A percentile compares a stretch with the other conserved stretches of the same genome.
Evolutionary conservation across 306 rosid genomes (phyloP).

Genomic region (Luffa acutangula): DNA sequence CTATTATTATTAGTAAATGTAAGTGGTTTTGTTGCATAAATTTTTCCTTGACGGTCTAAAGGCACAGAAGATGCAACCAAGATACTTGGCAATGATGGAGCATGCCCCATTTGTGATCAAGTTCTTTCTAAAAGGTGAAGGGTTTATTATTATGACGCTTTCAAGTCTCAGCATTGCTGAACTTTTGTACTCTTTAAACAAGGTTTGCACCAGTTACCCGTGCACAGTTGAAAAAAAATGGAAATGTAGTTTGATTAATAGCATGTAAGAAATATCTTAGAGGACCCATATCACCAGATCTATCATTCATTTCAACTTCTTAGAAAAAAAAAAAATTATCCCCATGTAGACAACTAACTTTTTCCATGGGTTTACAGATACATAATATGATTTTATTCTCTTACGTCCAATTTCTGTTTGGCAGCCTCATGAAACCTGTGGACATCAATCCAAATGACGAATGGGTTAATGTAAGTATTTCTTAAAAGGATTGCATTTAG

Average conservation of each 20-base stretch:
- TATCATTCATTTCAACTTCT: constrained; percentile 2
- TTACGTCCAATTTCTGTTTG: constrained; percentile 19
- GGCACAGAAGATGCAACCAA: constrained; percentile 96
- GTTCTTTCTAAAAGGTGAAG: constrained; percentile 93
- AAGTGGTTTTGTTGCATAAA: neutral
- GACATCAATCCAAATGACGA: constrained; percentile 91
- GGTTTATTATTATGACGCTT: constrained; percentile 2
- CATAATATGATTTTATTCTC: neutral
- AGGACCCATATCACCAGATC: neutral
- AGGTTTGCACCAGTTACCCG: neutral
- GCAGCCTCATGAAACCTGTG: constrained; percentile 93
- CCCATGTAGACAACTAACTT: neutral
- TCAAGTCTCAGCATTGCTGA: neutral
- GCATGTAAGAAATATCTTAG: neutral
- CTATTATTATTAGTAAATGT: neutral
- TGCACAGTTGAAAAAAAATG: neutral
- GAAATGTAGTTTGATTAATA: neutral
- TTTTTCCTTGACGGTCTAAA: constrained; percentile 42
- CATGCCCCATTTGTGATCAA: constrained; percentile 93
- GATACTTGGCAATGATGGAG: constrained; percentile 83
- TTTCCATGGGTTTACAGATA: neutral
- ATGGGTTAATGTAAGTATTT: constrained; percentile 75
- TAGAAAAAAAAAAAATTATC: neutral
- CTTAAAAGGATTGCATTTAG: neutral
- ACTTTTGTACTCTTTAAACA: constrained; percentile 1